Evolutionary conservation across 441 rosid species (phyloP).

Genomic region (Syzygium syzygioides): DNA sequence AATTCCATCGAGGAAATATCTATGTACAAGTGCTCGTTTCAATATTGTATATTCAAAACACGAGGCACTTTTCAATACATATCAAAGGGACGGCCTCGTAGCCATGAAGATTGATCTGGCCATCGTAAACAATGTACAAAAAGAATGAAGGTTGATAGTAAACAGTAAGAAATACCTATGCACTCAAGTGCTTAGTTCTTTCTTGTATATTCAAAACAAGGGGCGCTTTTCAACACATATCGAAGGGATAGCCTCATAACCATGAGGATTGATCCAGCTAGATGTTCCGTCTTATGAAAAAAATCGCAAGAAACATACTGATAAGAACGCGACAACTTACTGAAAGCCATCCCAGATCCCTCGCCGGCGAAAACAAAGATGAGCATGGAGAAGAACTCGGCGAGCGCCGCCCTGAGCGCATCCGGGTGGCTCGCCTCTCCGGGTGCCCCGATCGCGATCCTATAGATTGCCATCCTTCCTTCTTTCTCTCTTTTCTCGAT

Average conservation of each 20-base stretch:
- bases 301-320: neutral
- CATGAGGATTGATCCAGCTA: neutral
- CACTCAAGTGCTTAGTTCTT: neutral
- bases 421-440: conserved; percentile 46
- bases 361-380: conserved; percentile 64
- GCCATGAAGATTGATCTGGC: too few species aligned
- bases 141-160: too few species aligned
- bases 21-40: neutral
- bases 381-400: conserved; percentile 49
- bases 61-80: neutral
- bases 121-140: neutral
- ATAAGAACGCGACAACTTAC: conserved; percentile 19
- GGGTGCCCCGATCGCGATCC: conserved; percentile 35
- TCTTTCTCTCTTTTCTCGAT: neutral
- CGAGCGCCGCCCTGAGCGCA: conserved; percentile 43
- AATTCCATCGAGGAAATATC: neutral
- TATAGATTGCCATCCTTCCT: conserved; percentile 32
- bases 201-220: neutral
- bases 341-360: conserved; percentile 57
- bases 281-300: neutral
- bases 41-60: neutral
- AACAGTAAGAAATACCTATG: neutral
- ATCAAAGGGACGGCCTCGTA: fast-evolving
- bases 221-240: neutral
- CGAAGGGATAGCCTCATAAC: fast-evolving